These are phyloP conservation scores for Erodium moschatum DNA, from an alignment of 441 rosid species.

Conservation along the genomic window DNA sequence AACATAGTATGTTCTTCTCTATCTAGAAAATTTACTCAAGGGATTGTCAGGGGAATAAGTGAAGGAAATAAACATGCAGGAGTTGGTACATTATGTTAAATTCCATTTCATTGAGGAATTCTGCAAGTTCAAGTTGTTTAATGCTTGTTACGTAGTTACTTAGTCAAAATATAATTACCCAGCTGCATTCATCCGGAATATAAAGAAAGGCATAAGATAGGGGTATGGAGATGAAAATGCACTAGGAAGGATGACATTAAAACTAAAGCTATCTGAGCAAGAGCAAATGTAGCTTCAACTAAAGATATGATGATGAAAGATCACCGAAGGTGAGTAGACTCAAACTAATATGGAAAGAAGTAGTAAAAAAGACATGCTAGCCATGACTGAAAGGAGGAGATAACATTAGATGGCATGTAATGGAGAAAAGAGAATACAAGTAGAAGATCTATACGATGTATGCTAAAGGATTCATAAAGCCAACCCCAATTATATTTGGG, in stretches of 20 bases:
- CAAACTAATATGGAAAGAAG: not conserved
- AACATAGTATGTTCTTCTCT: conserved; percentile 2
- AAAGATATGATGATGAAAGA: not conserved
- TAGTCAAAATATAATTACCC: not conserved
- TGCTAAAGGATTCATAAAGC: not conserved
- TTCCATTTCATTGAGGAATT: not conserved
- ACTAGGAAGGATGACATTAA: not conserved
- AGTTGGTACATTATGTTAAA: not conserved
- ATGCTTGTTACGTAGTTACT: not conserved
- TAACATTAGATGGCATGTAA: not conserved
- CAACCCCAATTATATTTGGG: not conserved
- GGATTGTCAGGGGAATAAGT: not conserved
- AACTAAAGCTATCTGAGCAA: not conserved
- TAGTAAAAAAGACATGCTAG: not conserved
- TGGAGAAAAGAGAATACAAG: not conserved
- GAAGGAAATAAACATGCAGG: not conserved
- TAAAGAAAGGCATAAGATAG: not conserved
- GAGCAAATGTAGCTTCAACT: not conserved
- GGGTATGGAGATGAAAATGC: not conserved
- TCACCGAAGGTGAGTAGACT: not conserved
- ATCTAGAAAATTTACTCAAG: not conserved
- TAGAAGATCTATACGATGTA: not conserved
- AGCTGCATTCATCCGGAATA: not conserved
- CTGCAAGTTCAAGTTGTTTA: not conserved
- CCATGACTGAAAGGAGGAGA: not conserved